These are phyloP conservation scores for Fraxinus excelsior DNA, from an alignment of 257 asterid species.

Conservation along the genomic window DNA sequence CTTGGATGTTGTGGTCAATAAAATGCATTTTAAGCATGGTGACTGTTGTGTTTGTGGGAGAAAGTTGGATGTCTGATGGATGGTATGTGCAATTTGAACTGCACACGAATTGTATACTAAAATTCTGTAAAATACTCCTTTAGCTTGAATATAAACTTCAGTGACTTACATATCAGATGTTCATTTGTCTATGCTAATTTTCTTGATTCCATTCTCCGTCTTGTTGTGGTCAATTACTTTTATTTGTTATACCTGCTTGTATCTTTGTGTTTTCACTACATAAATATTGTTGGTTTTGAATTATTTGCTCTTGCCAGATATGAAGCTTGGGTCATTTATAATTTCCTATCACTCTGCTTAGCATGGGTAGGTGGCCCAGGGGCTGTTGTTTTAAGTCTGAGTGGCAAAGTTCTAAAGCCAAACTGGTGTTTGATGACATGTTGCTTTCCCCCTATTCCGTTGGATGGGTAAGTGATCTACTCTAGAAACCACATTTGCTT, in stretches of 20 bases:
- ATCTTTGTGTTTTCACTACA: constrained; percentile 14
- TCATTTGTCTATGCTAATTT: constrained; percentile 20
- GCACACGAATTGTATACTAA: background rate
- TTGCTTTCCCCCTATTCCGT: constrained; percentile 81
- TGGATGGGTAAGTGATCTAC: constrained; percentile 81
- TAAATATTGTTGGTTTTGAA: constrained; percentile 17
- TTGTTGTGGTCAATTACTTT: constrained; percentile 6
- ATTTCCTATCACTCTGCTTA: constrained; percentile 92
- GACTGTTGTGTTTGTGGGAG: background rate
- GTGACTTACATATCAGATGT: constrained; percentile 7
- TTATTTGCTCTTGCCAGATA: constrained; percentile 59
- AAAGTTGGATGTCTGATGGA: background rate
- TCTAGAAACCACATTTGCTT: constrained; percentile 10
- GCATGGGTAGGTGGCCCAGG: constrained; percentile 99
- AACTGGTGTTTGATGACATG: constrained; percentile 96
- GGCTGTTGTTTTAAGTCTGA: constrained; percentile 87
- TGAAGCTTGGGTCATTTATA: constrained; percentile 99
- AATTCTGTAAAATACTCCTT: background rate
- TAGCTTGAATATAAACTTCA: background rate
- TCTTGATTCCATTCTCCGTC: constrained; percentile 7
- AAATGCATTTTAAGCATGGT: constrained; percentile 13
- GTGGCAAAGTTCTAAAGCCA: constrained; percentile 82
- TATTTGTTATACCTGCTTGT: constrained; percentile 11
- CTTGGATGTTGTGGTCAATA: background rate
- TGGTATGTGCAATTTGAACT: too few species aligned